Base-by-base conservation (phyloP, 2,329 filamentous ascomycete species). In the Dothidotthia symphoricarpi region DNA sequence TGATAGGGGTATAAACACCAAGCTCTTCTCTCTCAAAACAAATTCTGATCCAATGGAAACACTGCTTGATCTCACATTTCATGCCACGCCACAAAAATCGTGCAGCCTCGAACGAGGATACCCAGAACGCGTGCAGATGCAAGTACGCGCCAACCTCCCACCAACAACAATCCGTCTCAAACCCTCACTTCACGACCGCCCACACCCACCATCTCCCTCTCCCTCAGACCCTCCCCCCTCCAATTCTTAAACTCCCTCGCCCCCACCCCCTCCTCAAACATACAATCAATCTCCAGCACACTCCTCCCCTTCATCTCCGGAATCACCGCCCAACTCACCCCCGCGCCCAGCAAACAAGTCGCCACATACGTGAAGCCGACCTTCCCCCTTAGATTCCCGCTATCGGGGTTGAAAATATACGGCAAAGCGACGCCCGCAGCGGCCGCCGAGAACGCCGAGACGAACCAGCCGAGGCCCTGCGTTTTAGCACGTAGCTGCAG, bases 291-390 rank as follows among this genome's bases (percentile, higher is more conserved):
- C 48, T 78, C 74, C 25, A 63, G 62, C 1, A 70, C 61, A 2
- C 59, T 72, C 14, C 73, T 58, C 3, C 72, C 72, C 55, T 73
- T 74, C 63, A 77, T 78, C 52, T 81, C 77, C 0, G 78, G 77
- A 0, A 80, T 61, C 24, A 65, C 62, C 9, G 68, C 59, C 62
- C 67, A 81, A 0, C 70, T 68, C 0, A 70, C 30, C 2, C 61
- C 38, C 2, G 68, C 55, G 13, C 65, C 61, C 0, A 69, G 2
- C 0, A 65, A 5, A 43, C 61, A 66, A n/a, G 66, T 45, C 0
- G 49, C 68, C 9, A 57, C 53, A 42, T 66, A 72, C 4, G 71
- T 59, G 38, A 72, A 73, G 0, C 66, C 70, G 0, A 65, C 67
- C 43, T 71, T 72, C 0, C 63, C 69, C 5, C 62, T 49, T 1